Evolutionary conservation across 495 filamentous ascomycete genomes (phyloP).

Genomic region (Penicillium salamii): DNA sequence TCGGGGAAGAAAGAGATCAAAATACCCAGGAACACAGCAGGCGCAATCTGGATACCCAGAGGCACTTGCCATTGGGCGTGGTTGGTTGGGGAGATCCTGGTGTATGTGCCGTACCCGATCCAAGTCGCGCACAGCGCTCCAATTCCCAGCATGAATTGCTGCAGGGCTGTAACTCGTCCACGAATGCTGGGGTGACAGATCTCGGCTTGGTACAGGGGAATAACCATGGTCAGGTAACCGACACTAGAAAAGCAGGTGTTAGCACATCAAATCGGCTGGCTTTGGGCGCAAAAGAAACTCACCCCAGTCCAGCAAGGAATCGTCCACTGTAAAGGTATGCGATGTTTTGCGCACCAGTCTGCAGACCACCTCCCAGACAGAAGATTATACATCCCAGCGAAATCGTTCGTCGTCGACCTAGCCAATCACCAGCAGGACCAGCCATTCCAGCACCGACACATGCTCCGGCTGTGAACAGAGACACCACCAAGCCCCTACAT

Average conservation of each 20-base stretch:
- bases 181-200: slow-evolving; percentile 44
- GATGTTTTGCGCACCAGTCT: slow-evolving; percentile 38
- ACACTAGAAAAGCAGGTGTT: slow-evolving; percentile 18
- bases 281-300: slow-evolving; percentile 30
- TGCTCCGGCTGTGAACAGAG: slow-evolving; percentile 58
- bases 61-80: slow-evolving; percentile 42
- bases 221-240: slow-evolving; percentile 61
- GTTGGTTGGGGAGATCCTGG: slow-evolving; percentile 46
- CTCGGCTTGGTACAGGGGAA: slow-evolving; percentile 47
- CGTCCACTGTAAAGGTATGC: slow-evolving; percentile 38
- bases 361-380: slow-evolving; percentile 42
- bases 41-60: slow-evolving; percentile 40
- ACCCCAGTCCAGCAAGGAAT: slow-evolving; percentile 50
- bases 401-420: slow-evolving; percentile 43
- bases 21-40: slow-evolving; percentile 39
- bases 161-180: slow-evolving; percentile 39
- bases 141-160: slow-evolving; percentile 47
- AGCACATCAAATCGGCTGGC: neutral
- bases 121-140: slow-evolving; percentile 38
- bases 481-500: slow-evolving; percentile 60
- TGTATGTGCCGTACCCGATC: slow-evolving; percentile 46
- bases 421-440: slow-evolving; percentile 36
- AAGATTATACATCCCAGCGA: slow-evolving; percentile 43
- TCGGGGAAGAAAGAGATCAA: slow-evolving; percentile 50
- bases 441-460: slow-evolving; percentile 41